phyloP scores from a whole-genome alignment of 495 filamentous ascomycete species.

The Penicillium diatomitis region DNA sequence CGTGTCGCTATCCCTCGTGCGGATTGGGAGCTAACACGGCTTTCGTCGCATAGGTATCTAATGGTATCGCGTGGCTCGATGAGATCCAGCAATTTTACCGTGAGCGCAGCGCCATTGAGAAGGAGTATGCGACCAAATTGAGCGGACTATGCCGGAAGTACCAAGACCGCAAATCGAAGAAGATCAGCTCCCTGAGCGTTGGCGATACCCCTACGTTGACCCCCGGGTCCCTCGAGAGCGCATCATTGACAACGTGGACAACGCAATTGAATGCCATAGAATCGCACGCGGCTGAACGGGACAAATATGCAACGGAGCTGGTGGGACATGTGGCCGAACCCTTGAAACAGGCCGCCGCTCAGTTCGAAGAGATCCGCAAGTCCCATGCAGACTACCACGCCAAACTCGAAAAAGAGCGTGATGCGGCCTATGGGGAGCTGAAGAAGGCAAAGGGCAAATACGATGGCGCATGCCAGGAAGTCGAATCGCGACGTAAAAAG shows the following conservation, averaged over 20 bases:
- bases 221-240: slow-evolving; percentile 90
- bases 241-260: slow-evolving; percentile 93
- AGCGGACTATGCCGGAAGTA: slow-evolving; percentile 85
- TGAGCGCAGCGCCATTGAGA: slow-evolving; percentile 86
- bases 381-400: slow-evolving; percentile 79
- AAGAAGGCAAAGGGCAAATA: slow-evolving; percentile 91
- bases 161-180: slow-evolving; percentile 91
- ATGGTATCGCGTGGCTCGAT: slow-evolving; percentile 88
- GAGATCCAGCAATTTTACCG: slow-evolving; percentile 97
- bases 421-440: slow-evolving; percentile 71
- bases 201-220: slow-evolving; percentile 90
- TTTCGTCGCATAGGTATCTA: slow-evolving; percentile 48
- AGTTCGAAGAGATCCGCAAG: slow-evolving; percentile 90
- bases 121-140: slow-evolving; percentile 87
- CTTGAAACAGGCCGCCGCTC: slow-evolving; percentile 55
- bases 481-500: slow-evolving; percentile 92
- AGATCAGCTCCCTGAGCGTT: slow-evolving; percentile 80
- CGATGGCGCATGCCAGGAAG: slow-evolving; percentile 85
- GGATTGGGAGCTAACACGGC: slow-evolving; percentile 20
- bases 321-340: slow-evolving; percentile 74
- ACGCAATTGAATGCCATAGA: slow-evolving; percentile 87
- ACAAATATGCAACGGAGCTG: slow-evolving; percentile 68
- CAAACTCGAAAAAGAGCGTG: slow-evolving; percentile 84
- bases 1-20: slow-evolving; percentile 12
- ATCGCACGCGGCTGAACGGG: slow-evolving; percentile 79